Base-by-base conservation (phyloP, 441 rosid genomes). In the Populus hybrid region DNA sequence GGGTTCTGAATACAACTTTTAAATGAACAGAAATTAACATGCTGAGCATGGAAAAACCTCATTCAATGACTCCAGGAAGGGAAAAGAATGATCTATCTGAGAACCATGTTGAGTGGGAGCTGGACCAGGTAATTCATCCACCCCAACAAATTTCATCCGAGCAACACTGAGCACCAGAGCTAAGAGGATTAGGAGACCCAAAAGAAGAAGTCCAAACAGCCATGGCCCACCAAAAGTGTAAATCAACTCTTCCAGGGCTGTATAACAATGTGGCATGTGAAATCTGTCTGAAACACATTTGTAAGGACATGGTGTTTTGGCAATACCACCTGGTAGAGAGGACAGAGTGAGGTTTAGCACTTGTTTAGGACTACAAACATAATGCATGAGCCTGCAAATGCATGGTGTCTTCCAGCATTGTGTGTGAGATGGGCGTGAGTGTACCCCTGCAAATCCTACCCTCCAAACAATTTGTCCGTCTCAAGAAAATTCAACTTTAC, bases 191-290 rank as follows among this genome's bases (percentile, higher is more conserved):
- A 97, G 91, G 72, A 97, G 97, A 85, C 94, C 97, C 79, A 92
- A 76, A 67, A 97, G 93, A 83, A 94, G 89, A 84, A 97, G 91
- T 83, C 95, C 87, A 79, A 97, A 97, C 81, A 97, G 81, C 99
- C 98, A 94, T 59, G 98, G 99, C 75, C 99, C 99, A 66, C 99
- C 99, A 89, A 97, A 94, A 73, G 98, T 92, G 86, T 94, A 92
- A 81, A 97, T 91, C 84, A 94, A 85, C 87, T 97, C 98, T 85
- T 97, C 98, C 77, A 93, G 98, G 68, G 99, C 95, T 46, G 99
- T 97, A 84, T 93, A 93, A 83, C 99, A 97, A 75, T 88, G 87
- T 35, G 99, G 98, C 98, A 92, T 90, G 88, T 92, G 95, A 89
- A 91, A 94, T 89, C 98, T 92, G 81, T 97, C 98, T 1, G 99